Evolutionary conservation across 1,284 basidiomycete genomes (phyloP), one percentile per base, ranked within the genome.

Genomic region (Ceratobasidium sp.): DNA sequence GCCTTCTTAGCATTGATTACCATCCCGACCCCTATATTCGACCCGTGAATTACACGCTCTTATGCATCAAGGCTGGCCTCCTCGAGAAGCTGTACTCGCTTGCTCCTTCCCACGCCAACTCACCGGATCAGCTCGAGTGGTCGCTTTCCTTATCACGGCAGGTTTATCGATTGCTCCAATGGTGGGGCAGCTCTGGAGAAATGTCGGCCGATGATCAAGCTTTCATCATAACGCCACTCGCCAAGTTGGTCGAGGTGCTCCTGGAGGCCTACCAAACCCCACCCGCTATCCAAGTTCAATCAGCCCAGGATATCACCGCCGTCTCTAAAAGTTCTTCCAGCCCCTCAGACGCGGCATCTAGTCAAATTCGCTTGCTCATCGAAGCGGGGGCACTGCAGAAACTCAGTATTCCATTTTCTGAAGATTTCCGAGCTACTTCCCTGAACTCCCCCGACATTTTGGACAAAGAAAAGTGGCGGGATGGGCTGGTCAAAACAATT

Each of bases 211-310:
- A 64, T 11, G 61, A 64, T n/a, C 37, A 64, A 43, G 61, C 25
- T 5, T 64, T 64, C 22, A 64, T 64, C 17, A 43, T 64, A 13
- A 64, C 61, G n/a, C 22, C 61, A 25, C 61, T 64, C 32, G 13
- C 43, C 4, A 40, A 64, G 22, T 19, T 64, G 61, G 15, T 46
- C 17, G 43, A 64, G 37, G 19, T 46, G 15, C 22, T 64, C 15
- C 6, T 64, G 5, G 37, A 64, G 15, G 61, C 34, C 34, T 32
- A 11, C 11, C 61, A 40, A 22, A 40, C 17, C 19, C 40, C n/a
- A 17, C 7, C 15, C 61, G 15, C 17, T 7, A 40, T 64, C 61
- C 25, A 19, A 40, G 22, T 15, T 40, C 34, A 19, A n/a, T 17
- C 32, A n/a, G 25, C 29, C 13, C 13, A 15, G 7, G 29, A 13